phyloP scores from a whole-genome alignment of 306 rosid genomes.

The Acacia melanoxylon region DNA sequence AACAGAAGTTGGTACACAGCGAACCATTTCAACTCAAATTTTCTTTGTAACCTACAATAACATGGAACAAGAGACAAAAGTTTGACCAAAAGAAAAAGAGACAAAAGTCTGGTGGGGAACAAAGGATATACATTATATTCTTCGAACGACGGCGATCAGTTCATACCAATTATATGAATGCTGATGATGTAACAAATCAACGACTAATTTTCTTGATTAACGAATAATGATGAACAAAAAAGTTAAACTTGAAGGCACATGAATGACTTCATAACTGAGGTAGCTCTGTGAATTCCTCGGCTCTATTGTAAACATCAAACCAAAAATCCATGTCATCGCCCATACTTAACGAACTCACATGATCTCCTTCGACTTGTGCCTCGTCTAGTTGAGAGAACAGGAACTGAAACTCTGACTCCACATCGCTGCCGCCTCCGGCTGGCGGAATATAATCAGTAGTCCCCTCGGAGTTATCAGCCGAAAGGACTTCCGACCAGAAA shows the following conservation, averaged over 20 bases:
- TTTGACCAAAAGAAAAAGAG: neutral
- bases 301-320: conserved; percentile 51
- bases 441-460: conserved; percentile 16
- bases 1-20: neutral
- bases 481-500: conserved; percentile 73
- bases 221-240: neutral
- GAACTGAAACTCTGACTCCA: conserved; percentile 3
- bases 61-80: neutral
- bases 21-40: neutral
- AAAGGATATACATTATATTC: neutral
- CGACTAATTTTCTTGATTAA: neutral
- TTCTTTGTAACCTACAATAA: neutral
- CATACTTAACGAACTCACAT: conserved; percentile 22
- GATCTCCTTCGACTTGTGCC: conserved; percentile 11
- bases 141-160: neutral
- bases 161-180: no score
- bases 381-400: conserved; percentile 31
- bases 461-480: conserved; percentile 33
- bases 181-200: neutral
- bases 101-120: neutral
- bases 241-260: neutral
- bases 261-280: conserved; percentile 30
- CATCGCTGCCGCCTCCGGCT: neutral
- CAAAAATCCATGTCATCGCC: conserved; percentile 59
- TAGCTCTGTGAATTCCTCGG: conserved; percentile 50